Evolutionary conservation across 306 rosid genomes (phyloP), one percentile per base, ranked within the genome.

Genomic region (Pachyrhizus erosus): DNA sequence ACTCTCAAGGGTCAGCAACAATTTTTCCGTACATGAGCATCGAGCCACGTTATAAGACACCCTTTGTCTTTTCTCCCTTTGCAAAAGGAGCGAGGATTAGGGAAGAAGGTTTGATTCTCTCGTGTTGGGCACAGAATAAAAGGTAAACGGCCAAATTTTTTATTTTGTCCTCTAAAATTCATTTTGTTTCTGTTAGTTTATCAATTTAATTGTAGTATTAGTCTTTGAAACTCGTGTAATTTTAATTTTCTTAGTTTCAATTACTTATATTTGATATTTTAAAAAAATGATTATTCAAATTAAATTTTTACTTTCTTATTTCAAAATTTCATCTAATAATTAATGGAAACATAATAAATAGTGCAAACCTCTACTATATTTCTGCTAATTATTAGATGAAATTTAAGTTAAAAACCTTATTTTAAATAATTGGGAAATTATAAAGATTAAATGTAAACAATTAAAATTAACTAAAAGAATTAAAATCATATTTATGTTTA

Each of bases 11-110:
- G 43, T 79, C 21, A 31, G 66, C 39, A 66, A 34, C 37, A 33
- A 66, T 0, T 18, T 33, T 49, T 48, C 62, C 54, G 65, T 61
- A 62, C 70, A 43, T 70, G 26, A 57, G 78, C 64, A 80, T 67
- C 29, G 68, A 79, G 58, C 69, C 73, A 37, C 31, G 61, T 75
- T 52, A 9, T 23, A 4, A 17, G 80, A 46, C 49, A 37, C 61
- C 18, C 13, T 5, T 5, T 69, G 57, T 60, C 55, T 55, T 70
- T 70, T 70, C 54, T 52, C 60, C 29, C 49, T 21, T 21, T 18
- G 51, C 23, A 31, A 39, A 78, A 51, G 33, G 21, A 7, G 21
- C 7, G 37, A 7, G 52, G 54, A 43, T 55, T 9, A 8, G 62
- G 71, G 40, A 37, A 0, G 31, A 27, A 43, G 77, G 60, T 77